phyloP scores from a whole-genome alignment of 1,139 yeast genomes.

The Tardiomyces blankii region DNA sequence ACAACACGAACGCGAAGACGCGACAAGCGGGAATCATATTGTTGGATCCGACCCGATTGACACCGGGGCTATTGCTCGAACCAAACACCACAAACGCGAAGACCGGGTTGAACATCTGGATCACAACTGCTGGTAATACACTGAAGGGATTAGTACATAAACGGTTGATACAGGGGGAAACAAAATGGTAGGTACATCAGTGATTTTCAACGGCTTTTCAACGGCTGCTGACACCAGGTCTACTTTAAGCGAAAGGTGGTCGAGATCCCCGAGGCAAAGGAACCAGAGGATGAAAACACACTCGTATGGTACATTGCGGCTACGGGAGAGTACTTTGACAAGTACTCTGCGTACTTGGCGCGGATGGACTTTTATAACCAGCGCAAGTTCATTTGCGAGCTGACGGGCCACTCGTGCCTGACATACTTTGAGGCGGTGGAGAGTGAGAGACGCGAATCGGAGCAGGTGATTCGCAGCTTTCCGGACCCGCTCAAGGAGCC shows the following conservation, averaged over 20 bases:
- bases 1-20: too few relatives aligned
- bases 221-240: constrained; percentile 9
- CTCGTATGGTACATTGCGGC: constrained; percentile 62
- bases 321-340: constrained; percentile 78
- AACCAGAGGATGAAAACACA: constrained; percentile 17
- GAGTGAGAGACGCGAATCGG: constrained; percentile 41
- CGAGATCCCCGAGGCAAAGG: constrained; percentile 13
- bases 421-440: constrained; percentile 83
- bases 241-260: constrained; percentile 27
- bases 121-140: too few relatives aligned
- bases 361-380: constrained; percentile 33
- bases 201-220: too few relatives aligned
- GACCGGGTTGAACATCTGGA: too few relatives aligned
- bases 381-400: constrained; percentile 85
- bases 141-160: too few relatives aligned
- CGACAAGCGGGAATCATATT: too few relatives aligned
- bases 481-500: constrained; percentile 93
- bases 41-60: too few relatives aligned
- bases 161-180: too few relatives aligned
- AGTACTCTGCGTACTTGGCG: constrained; percentile 62
- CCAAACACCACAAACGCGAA: too few relatives aligned
- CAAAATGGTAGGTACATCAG: too few relatives aligned
- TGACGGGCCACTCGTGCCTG: constrained; percentile 86
- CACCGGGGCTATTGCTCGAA: too few relatives aligned
- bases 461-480: constrained; percentile 64